Conservation (phyloP, 1,139 yeast species). For the Candida neerlandica region DNA sequence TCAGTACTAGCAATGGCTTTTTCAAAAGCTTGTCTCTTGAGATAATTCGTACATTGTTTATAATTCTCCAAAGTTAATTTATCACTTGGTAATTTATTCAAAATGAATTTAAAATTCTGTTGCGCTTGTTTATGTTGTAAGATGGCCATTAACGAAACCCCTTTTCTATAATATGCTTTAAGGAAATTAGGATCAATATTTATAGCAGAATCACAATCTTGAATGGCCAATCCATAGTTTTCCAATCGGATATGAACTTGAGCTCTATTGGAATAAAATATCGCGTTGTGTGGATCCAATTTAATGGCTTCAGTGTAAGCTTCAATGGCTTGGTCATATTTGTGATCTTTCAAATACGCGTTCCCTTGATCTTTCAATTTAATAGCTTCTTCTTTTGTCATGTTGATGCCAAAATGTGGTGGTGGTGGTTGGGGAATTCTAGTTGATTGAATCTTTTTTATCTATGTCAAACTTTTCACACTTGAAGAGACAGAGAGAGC, state of each 20-base stretch:
- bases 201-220: slow-evolving; percentile 75
- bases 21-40: slow-evolving; percentile 80
- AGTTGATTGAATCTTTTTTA: neutral
- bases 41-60: slow-evolving; percentile 64
- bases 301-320: slow-evolving; percentile 79
- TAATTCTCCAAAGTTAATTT: slow-evolving; percentile 64
- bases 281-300: slow-evolving; percentile 64
- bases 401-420: slow-evolving; percentile 1
- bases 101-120: slow-evolving; percentile 65
- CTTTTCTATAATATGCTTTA: slow-evolving; percentile 84
- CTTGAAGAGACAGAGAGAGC: too few relatives aligned
- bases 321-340: slow-evolving; percentile 67
- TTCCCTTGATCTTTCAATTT: slow-evolving; percentile 74
- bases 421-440: neutral
- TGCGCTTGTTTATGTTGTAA: slow-evolving; percentile 76
- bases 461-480: neutral
- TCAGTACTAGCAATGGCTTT: slow-evolving; percentile 77
- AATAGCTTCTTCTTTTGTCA: slow-evolving; percentile 42
- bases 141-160: slow-evolving; percentile 78
- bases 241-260: slow-evolving; percentile 87
- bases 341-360: slow-evolving; percentile 60
- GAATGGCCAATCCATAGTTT: slow-evolving; percentile 80
- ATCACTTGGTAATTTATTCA: slow-evolving; percentile 69
- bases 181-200: slow-evolving; percentile 65
- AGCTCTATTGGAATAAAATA: slow-evolving; percentile 85